Base-by-base conservation (phyloP, 2,329 filamentous ascomycete genomes). In the Penicillium vulpinum region DNA sequence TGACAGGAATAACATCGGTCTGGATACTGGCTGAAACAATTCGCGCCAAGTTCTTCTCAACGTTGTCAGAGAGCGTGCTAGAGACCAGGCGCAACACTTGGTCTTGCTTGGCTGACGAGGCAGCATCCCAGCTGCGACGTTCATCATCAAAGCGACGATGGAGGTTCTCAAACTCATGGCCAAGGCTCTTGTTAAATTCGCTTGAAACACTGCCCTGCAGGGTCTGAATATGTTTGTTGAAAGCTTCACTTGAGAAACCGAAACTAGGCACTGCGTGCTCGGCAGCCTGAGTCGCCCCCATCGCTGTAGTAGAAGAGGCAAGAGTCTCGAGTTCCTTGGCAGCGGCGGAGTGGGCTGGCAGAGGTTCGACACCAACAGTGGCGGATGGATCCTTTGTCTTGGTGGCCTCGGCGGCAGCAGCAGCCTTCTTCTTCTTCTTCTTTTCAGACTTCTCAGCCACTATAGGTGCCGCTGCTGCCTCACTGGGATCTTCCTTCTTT, bases 21-120 rank as follows among this genome's bases (percentile, higher is more conserved):
- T 90, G 84, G 62, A 96, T 90, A 72, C 89, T 89, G 46, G 86
- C 83, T 45, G 85, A 84, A 49, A 96, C 87, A 64, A 96, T 90
- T 59, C 86, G 87, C 59, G 86, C 82, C 36, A 97, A 82, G 22
- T 90, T 90, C 67, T 89, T 87, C 73, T 91, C 87, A 24, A 90
- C 84, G 55, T 90, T 90, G 58, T 88, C 86, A 11, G 85, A 85
- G 43, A 91, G 74, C 3, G 88, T 89, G 60, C 80, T 84, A 1
- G 87, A 89, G 4, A 90, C 84, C 51, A 90, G 75, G 28, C 85
- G 85, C 41, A 91, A 80, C 21, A 90, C 80, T 39, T 87, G 85
- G 64, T 90, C 86, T 67, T 89, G 87, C 68, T 87, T 86, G n/a
- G 85, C 83, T 39, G 81, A 78, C 38, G 82, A 81, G 18, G 85